phyloP scores from a whole-genome alignment of 2,329 filamentous ascomycete species.

The Aspergillus hortae region DNA sequence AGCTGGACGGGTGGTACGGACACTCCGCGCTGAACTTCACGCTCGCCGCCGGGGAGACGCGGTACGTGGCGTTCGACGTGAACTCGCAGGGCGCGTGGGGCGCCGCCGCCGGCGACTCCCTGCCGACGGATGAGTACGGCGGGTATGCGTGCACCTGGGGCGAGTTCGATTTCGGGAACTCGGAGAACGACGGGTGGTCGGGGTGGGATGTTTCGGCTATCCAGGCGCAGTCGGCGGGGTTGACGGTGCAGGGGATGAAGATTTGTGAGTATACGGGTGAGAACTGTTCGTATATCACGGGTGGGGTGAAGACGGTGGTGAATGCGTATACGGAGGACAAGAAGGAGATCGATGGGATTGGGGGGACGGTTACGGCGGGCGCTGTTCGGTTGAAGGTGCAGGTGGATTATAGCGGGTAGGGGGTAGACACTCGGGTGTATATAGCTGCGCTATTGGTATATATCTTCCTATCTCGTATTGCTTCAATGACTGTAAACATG shows the following conservation, averaged over 20 bases:
- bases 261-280: slow-evolving; percentile 26
- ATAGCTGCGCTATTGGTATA: slow-evolving; percentile 1
- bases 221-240: slow-evolving; percentile 26
- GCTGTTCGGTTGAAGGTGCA: slow-evolving; percentile 26
- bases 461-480: neutral
- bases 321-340: slow-evolving; percentile 26
- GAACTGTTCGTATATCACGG: slow-evolving; percentile 28
- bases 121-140: slow-evolving; percentile 30
- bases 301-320: slow-evolving; percentile 18
- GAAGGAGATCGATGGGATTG: slow-evolving; percentile 31
- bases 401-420: slow-evolving; percentile 24
- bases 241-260: slow-evolving; percentile 33
- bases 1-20: slow-evolving; percentile 36
- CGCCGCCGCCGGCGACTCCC: slow-evolving; percentile 21
- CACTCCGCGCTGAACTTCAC: slow-evolving; percentile 30
- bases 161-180: slow-evolving; percentile 36
- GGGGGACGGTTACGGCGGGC: slow-evolving; percentile 28
- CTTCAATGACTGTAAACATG: too few species aligned
- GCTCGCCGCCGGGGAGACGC: slow-evolving; percentile 27
- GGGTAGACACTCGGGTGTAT: neutral
- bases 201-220: slow-evolving; percentile 42
- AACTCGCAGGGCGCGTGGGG: slow-evolving; percentile 37
- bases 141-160: slow-evolving; percentile 37
- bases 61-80: slow-evolving; percentile 37
- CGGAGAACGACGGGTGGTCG: slow-evolving; percentile 32